A percentile compares a stretch with the other conserved stretches of the same genome.
These are phyloP conservation scores for Chaetomiaceae sp. DNA, from an alignment of 2,329 filamentous ascomycete species.

Conservation along the genomic window DNA sequence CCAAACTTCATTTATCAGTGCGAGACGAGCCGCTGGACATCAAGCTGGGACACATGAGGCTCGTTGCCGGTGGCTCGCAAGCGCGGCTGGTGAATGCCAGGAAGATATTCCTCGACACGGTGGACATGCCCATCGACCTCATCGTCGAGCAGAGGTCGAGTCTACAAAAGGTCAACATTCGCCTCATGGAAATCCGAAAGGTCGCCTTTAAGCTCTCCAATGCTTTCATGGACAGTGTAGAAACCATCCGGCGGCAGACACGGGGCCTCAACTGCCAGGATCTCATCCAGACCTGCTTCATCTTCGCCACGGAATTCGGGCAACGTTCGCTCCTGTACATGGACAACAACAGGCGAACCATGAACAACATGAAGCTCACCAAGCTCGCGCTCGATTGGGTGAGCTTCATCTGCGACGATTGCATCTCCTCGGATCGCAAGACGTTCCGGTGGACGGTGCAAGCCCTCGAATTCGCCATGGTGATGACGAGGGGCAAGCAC, in stretches of 20 bases:
- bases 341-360: constrained; percentile 89
- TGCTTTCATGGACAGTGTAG: constrained; percentile 97
- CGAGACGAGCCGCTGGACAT: constrained; percentile 78
- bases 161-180: constrained; percentile 82
- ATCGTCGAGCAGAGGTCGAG: constrained; percentile 91
- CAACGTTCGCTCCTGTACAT: constrained; percentile 92
- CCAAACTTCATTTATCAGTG: constrained; percentile 64
- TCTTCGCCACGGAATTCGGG: constrained; percentile 98
- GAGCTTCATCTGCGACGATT: constrained; percentile 96
- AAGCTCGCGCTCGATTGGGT: constrained; percentile 95
- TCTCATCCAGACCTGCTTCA: constrained; percentile 94
- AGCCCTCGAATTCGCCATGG: constrained; percentile 93
- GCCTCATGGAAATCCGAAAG: constrained; percentile 89
- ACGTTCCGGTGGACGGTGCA: constrained; percentile 97
- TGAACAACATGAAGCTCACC: constrained; percentile 95
- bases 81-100: constrained; percentile 74
- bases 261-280: constrained; percentile 84
- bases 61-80: constrained; percentile 85
- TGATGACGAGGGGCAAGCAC: constrained; percentile 89
- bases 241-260: constrained; percentile 84
- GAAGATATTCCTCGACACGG: constrained; percentile 67
- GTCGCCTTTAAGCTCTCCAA: constrained; percentile 96
- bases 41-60: constrained; percentile 76
- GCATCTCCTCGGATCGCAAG: constrained; percentile 85
- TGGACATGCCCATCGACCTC: constrained; percentile 80